These are phyloP conservation scores for Knufia fluminis DNA, from an alignment of 2,329 filamentous ascomycete genomes.

Conservation along the genomic window DNA sequence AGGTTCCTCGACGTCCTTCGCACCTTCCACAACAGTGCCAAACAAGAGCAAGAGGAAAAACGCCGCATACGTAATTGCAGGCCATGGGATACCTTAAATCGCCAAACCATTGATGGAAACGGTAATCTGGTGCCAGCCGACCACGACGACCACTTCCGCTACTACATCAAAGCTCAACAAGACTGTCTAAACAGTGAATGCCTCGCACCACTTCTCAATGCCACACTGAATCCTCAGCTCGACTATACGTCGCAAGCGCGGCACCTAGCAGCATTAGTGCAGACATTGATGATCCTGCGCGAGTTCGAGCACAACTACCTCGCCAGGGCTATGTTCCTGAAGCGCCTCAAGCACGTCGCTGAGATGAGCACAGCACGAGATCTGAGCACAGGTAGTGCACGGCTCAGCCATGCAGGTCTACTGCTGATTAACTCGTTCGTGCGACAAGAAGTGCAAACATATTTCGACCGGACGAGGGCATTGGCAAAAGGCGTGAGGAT, in stretches of 20 bases:
- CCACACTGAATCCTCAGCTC: not conserved
- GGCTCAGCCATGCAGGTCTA: conserved; percentile 1
- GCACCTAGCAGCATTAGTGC: conserved; percentile 1
- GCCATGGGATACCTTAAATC: conserved; percentile 5
- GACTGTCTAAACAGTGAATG: conserved; percentile 5
- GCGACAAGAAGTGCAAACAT: conserved; percentile 6
- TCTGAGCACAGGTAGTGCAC: not conserved
- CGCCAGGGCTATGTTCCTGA: conserved; percentile 7
- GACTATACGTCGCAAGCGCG: conserved; percentile 6
- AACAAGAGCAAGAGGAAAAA: conserved; percentile 5
- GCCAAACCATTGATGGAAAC: conserved; percentile 16
- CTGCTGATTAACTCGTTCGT: conserved; percentile 8
- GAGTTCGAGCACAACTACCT: conserved; percentile 6
- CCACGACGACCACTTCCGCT: conserved; percentile 9
- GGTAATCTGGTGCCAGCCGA: not conserved
- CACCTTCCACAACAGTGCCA: not conserved
- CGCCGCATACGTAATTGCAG: not conserved
- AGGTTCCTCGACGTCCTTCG: not conserved
- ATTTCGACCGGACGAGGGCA: conserved; percentile 5
- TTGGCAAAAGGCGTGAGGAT: conserved; percentile 1
- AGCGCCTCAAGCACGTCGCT: conserved; percentile 7
- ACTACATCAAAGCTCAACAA: conserved; percentile 8
- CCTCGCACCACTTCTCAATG: not conserved
- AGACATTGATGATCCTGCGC: not conserved
- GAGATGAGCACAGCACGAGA: conserved; percentile 9